Conservation (phyloP, 1,139 yeast species). For the Yamadazyma blattariae region DNA sequence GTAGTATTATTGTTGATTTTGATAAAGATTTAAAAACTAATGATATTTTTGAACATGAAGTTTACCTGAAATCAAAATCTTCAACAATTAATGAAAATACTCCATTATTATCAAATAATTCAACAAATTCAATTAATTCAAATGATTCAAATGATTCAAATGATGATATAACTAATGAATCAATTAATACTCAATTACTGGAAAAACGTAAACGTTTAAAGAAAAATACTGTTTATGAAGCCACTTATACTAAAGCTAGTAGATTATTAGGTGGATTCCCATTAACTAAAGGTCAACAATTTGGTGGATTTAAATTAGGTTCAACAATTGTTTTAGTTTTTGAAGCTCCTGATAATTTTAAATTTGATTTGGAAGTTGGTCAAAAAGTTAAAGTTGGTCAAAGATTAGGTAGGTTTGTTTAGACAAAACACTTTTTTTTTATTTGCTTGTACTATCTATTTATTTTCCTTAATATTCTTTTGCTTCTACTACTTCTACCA, state of each 20-base stretch:
- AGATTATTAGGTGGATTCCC: constrained; percentile 85
- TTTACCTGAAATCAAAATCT: constrained; percentile 25
- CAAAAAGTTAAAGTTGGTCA: constrained; percentile 86
- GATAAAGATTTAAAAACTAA: constrained; percentile 91
- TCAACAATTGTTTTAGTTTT: constrained; percentile 94
- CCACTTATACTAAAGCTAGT: constrained; percentile 83
- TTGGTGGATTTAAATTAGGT: constrained; percentile 96
- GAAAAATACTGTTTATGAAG: constrained; percentile 89
- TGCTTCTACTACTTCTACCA: background rate
- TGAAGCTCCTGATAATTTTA: constrained; percentile 85
- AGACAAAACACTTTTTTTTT: no score
- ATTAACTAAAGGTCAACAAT: constrained; percentile 84
- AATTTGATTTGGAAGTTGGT: constrained; percentile 67
- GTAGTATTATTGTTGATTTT: constrained; percentile 87
- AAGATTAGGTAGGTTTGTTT: constrained; percentile 56
- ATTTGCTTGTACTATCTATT: no score
- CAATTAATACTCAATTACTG: no score
- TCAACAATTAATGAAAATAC: constrained; percentile 24
- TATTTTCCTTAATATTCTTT: no score
- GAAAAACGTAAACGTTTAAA: constrained; percentile 37
- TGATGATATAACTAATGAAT: background rate
- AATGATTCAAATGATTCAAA: constrained; percentile 11
- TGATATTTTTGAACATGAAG: constrained; percentile 57
- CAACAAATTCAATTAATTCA: constrained; percentile 2
- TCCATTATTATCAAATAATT: constrained; percentile 24